Evolutionary conservation across 2,329 filamentous ascomycete species (phyloP), one percentile per base, ranked within the genome.

Genomic region (Hypoxylon rubiginosum): DNA sequence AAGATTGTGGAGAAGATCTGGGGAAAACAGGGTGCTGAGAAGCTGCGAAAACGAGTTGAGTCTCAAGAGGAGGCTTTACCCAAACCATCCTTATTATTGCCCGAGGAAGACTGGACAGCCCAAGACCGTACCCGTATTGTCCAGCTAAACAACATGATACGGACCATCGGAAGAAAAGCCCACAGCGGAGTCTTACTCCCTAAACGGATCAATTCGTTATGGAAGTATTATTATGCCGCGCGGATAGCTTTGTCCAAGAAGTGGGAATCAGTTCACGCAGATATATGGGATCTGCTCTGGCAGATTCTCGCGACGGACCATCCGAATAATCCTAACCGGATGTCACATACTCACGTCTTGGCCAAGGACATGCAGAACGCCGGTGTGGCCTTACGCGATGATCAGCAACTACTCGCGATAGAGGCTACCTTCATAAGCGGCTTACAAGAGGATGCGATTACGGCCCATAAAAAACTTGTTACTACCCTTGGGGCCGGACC

Each of bases 281-380:
- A 85, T 15, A 83, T 87, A 4, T 91, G 91, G 87, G 79, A 86
- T n/a, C 75, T 88, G 1, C 77, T 95, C 8, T 95, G 91, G 91
- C 80, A 84, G 30, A 78, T 87, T 1, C 80, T 90, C 46, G 86
- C 88, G 48, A 80, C 85, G 7, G 82, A 86, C 45, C 75, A 79
- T 9, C 67, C 81, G 34, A 79, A 81, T 49, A 85, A 88, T 74
- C 76, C 84, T 48, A 82, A 88, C 68, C 86, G 88, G 30, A 84
- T 91, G 75, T 79, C 83, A 5, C 90, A 91, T 73, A 78, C 92
- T 30, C 86, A 86, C 63, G 79, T 82, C 32, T 82, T 95, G 2
- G 84, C 87, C 4, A 84, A 88, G 71, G 91, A 94, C 73, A 90
- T 93, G 83, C 82, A 83, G 59, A 83, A 85, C 4, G 85, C 86